Conservation (phyloP, 805 yeast species). For the Suhomyces emberorum region DNA sequence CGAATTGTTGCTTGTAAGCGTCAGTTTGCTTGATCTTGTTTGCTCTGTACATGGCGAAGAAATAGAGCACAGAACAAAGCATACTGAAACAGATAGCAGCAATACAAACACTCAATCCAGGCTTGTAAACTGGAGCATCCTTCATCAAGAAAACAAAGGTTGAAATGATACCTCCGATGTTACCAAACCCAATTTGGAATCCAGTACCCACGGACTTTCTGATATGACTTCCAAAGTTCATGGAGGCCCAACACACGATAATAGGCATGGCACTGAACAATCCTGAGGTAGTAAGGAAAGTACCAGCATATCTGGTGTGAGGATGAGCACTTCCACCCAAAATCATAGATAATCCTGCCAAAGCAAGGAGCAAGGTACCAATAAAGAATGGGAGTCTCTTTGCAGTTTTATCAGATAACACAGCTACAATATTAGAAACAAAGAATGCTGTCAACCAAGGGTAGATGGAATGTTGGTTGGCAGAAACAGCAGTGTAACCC, state of each 20-base stretch:
- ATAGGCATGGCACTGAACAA: conserved; percentile 65
- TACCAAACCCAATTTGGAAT: conserved; percentile 67
- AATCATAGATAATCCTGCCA: conserved; percentile 56
- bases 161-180: conserved; percentile 68
- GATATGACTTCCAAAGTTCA: conserved; percentile 61
- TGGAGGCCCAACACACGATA: conserved; percentile 63
- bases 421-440: conserved; percentile 58
- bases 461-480: conserved; percentile 79
- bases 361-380: conserved; percentile 34
- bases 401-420: conserved; percentile 45
- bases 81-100: conserved; percentile 47
- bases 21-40: conserved; percentile 21
- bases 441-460: conserved; percentile 83
- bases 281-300: conserved; percentile 58
- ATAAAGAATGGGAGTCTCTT: conserved; percentile 46
- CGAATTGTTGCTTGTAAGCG: conserved; percentile 24
- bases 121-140: conserved; percentile 58
- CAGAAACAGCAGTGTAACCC: conserved; percentile 66
- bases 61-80: conserved; percentile 32
- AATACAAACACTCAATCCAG: conserved; percentile 51
- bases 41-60: conserved; percentile 21
- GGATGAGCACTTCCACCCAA: conserved; percentile 43
- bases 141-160: conserved; percentile 51
- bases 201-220: conserved; percentile 59
- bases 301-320: conserved; percentile 53